Evolutionary conservation across 23 red algal species (phyloP), one percentile per base, ranked within the genome.

Genomic region (Gracilaria caudata): DNA sequence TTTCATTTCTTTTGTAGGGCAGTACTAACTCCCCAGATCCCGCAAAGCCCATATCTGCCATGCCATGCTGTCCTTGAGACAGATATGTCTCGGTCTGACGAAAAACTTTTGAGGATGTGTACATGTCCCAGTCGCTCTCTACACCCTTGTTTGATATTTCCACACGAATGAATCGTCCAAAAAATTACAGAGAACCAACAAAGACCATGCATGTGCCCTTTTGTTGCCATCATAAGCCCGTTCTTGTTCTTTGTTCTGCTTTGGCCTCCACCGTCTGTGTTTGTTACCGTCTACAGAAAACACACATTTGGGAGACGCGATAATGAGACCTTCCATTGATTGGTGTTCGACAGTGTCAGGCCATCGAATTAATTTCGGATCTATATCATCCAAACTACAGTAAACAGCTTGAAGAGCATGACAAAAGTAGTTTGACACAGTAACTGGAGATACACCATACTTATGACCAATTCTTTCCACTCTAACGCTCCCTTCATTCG

Each of bases 31-130:
- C 72, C 9, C 84, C 84, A n/a, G 21, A 17, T 4, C 84, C 72
- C 20, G 51, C 58, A 78, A 60, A 77, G 13, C 84, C 68, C 84
- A 88, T 77, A 0, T 77, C 57, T 7, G 68, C 70, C 68, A 88
- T 88, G 14, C 68, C 70, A 38, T 88, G 84, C 47, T 78, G 34
- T 28, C 43, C 43, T 11, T 4, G 11, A 4, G 43, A 45, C 43
- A 45, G 43, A 45, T 45, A 45, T 11, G 11, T 4, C 4, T 11
- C 11, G 4, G 43, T 4, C 43, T 45, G 6, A 7, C 11, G 43
- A 45, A 45, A 45, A 45, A 45, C 43, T 45, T 45, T 11, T 7
- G n/a, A n/a, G n/a, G n/a, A n/a, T n/a, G n/a, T n/a, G n/a, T n/a
- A 5, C 77, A 37, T 81, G 11, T n/a, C 3, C 23, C 4, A 17